Evolutionary conservation across 1,139 yeast genomes (phyloP).

Genomic region (Hyphopichia pseudoburtonii): DNA sequence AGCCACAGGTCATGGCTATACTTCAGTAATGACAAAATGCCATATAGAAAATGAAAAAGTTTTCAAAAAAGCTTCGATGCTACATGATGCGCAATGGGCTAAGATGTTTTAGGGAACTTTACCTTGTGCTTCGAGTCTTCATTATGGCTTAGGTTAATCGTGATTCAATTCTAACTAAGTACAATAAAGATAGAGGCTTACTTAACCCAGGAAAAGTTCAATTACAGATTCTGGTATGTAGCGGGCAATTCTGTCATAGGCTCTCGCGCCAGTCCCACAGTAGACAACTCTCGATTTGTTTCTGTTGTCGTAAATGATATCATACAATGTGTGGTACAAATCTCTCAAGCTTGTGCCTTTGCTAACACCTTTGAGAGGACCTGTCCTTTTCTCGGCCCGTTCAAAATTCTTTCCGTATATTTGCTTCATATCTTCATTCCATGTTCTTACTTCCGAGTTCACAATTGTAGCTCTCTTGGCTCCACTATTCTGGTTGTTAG

Average conservation of each 20-base stretch:
- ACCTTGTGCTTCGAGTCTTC: too few species aligned
- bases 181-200: neutral
- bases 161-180: too few species aligned
- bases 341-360: conserved; percentile 44
- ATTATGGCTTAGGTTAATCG: too few species aligned
- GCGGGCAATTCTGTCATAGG: conserved; percentile 36
- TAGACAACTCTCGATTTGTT: conserved; percentile 36
- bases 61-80: too few species aligned
- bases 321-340: conserved; percentile 57
- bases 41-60: too few species aligned
- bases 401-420: conserved; percentile 39
- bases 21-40: too few species aligned
- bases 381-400: conserved; percentile 30
- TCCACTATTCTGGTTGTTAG: conserved; percentile 26
- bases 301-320: conserved; percentile 40
- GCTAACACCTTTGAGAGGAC: conserved; percentile 35
- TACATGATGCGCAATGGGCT: too few species aligned
- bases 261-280: conserved; percentile 53
- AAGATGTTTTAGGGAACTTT: too few species aligned
- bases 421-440: conserved; percentile 39
- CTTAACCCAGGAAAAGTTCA: conserved; percentile 18
- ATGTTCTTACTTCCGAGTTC: conserved; percentile 40
- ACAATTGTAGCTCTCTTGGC: conserved; percentile 31
- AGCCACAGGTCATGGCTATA: too few species aligned
- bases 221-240: conserved; percentile 35